phyloP scores from a whole-genome alignment of 2,329 filamentous ascomycete genomes.

The Penicillium glabrum region DNA sequence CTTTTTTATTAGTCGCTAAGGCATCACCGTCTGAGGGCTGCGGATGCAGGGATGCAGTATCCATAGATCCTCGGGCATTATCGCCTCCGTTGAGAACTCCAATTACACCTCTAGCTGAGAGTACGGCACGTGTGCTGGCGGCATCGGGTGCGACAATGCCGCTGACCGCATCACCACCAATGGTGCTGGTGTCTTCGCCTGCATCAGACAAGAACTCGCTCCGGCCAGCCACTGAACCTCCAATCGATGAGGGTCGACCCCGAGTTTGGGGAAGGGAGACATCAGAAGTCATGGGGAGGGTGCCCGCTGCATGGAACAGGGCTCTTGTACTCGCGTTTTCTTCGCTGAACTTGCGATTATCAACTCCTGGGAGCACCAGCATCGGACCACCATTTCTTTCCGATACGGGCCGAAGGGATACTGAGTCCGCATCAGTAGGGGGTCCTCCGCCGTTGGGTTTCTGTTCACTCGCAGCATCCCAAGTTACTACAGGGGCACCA shows the following conservation, averaged over 20 bases:
- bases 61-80: slow-evolving; percentile 22
- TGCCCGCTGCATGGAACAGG: slow-evolving; percentile 30
- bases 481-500: slow-evolving; percentile 2
- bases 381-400: slow-evolving; percentile 24
- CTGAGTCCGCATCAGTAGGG: slow-evolving; percentile 6
- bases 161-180: slow-evolving; percentile 26
- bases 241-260: slow-evolving; percentile 23
- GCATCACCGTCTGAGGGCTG: slow-evolving; percentile 12
- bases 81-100: slow-evolving; percentile 16
- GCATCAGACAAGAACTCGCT: slow-evolving; percentile 30
- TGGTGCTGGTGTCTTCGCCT: slow-evolving; percentile 28
- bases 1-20: slow-evolving; percentile 4
- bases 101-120: slow-evolving; percentile 29
- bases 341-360: slow-evolving; percentile 25
- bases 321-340: slow-evolving; percentile 36
- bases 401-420: slow-evolving; percentile 11
- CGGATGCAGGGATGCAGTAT: slow-evolving; percentile 22
- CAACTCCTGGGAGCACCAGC: slow-evolving; percentile 30
- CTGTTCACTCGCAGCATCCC: slow-evolving; percentile 10
- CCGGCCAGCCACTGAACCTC: slow-evolving; percentile 27
- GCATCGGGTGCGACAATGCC: slow-evolving; percentile 21
- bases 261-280: slow-evolving; percentile 15
- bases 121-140: slow-evolving; percentile 32
- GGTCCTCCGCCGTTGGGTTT: not conserved
- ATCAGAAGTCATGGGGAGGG: slow-evolving; percentile 24